Base-by-base conservation (phyloP, 768 basidiomycete species). In the Tricholoma saponaceum region DNA sequence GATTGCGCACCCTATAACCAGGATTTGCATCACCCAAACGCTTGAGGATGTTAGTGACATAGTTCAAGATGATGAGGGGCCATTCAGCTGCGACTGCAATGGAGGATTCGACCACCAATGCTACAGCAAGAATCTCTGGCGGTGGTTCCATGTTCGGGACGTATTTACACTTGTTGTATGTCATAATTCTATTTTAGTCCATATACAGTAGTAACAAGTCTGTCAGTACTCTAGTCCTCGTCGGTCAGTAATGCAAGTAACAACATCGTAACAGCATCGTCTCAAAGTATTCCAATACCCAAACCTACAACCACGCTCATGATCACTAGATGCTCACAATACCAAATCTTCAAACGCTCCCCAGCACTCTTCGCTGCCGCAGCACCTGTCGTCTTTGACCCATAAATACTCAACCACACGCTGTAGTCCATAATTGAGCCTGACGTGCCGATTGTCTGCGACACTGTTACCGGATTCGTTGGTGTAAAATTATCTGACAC, bases 101-200 rank as follows among this genome's bases (percentile, higher is more conserved):
- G 5, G 88, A 87, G 1, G 84, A 79, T 52, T 89, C 87, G 58
- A 84, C 74, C 54, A 89, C 79, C 56, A 83, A 77, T 0, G 79
- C 82, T 28, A 89, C 69, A 16, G 84, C 83, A 39, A 78, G 58
- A 32, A 71, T 49, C 10, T 71, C 67, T 10, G 62, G 49, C 20
- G 12, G 30, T 26, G 30, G 51, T 18, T 30, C 35, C 35, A 35
- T 35, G 35, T 35, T 4, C 35, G 12, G 4, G 35, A 35, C 9
- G 12, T 35, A 16, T 35, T 35, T 35, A 35, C 14, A 16, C 1
- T 3, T 35, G 35, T 35, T 35, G 28, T 30, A 23, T 46, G 0
- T 46, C 44, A 46, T 46, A 13, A n/a, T n/a, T n/a, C n/a, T n/a
- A n/a, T n/a, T n/a, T n/a, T n/a, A n/a, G n/a, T n/a, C n/a, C n/a